Evolutionary conservation across 192 early-diverging fungal species (phyloP), one percentile per base, ranked within the genome.

Genomic region (Entomortierella lignicola): DNA sequence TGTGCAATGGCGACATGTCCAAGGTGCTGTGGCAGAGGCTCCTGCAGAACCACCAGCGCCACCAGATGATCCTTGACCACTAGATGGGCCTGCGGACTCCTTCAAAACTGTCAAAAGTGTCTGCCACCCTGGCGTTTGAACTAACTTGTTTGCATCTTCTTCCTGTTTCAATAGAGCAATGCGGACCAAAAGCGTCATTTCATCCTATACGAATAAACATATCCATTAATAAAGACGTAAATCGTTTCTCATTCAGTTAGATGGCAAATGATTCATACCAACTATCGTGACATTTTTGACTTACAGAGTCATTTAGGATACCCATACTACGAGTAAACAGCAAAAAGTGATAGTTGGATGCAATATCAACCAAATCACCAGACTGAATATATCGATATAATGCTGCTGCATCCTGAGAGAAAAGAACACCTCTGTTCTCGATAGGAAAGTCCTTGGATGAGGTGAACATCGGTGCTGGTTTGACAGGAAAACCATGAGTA

Each of bases 331-430:
- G 71, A 42, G 97, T 77, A 60, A 89, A 93, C 43, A 92, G 82
- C 53, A 99, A 80, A 32, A 95, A 72, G 70, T 98, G 96, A 73
- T 97, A 98, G 72, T 99, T 92, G 4, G 92, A 92, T 5, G 97
- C 71, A 17, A 85, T 51, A 0, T 86, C 71, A 2, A 79, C 71
- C 51, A 93, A 58, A 26, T 81, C 82, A 8, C 71, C 55, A 30
- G 73, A 79, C 7, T 80, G 30, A 10, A 97, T 54, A 43, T 88
- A 86, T 2, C 74, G 77, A 66, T 91, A 83, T 34, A 97, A 62
- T 32, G 83, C 66, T 17, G 70, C 85, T 29, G 92, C 82, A 48
- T 91, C 90, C 69, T 91, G 89, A 25, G 67, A 56, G 32, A 84
- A 75, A 12, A 89, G 27, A 21, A 84, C 90, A 47, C 81, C 68